These are phyloP conservation scores for barrel medic (Medicago truncatula) DNA, from an alignment of 306 rosid species.

Conservation along the genomic window MtrunA17r5.0-ANR NC_053048.1:36039501-36040000, in stretches of 20 bases:
- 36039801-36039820: slow-evolving; percentile 12
- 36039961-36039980: not conserved
- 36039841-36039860: slow-evolving; percentile 7
- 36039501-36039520: slow-evolving; percentile 26
- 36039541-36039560: slow-evolving; percentile 70
- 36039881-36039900: slow-evolving; percentile 8
- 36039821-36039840: slow-evolving; percentile 13
- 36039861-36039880: slow-evolving; percentile 1
- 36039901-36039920: slow-evolving; percentile 7
- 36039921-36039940: slow-evolving; percentile 11
- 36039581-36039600: slow-evolving; percentile 90
- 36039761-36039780: not conserved
- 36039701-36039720: slow-evolving; percentile 73
- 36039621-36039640: slow-evolving; percentile 92
- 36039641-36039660: slow-evolving; percentile 76
- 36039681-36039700: slow-evolving; percentile 77
- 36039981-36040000: not conserved
- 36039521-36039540: slow-evolving; percentile 52
- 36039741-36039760: not conserved
- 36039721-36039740: slow-evolving; percentile 46
- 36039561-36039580: slow-evolving; percentile 90
- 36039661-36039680: slow-evolving; percentile 84
- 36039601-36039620: slow-evolving; percentile 83
- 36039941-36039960: slow-evolving; percentile 20
- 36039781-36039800: not conserved